phyloP scores from a whole-genome alignment of 2,329 filamentous ascomycete species.

The Venturia pyrina region DNA sequence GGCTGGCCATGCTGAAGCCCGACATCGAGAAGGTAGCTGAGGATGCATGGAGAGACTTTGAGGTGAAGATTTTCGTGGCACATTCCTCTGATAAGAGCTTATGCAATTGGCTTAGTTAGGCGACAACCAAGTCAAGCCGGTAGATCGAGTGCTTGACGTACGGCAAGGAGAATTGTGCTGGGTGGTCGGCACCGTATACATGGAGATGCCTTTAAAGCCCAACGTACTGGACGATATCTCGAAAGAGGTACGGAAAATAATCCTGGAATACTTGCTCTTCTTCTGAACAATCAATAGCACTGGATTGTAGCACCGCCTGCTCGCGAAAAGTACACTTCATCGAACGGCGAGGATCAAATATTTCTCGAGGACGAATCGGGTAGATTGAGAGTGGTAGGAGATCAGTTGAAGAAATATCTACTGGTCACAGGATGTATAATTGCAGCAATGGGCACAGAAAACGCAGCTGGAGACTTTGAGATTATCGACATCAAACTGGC shows the following conservation, averaged over 20 bases:
- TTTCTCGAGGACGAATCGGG: slow-evolving; percentile 97
- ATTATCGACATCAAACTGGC: slow-evolving; percentile 83
- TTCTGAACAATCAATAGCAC: slow-evolving; percentile 44
- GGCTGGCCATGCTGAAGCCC: slow-evolving; percentile 78
- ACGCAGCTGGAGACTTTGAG: slow-evolving; percentile 82
- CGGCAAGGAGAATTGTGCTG: slow-evolving; percentile 92
- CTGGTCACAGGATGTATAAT: slow-evolving; percentile 90
- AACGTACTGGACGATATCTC: slow-evolving; percentile 92
- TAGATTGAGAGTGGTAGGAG: slow-evolving; percentile 68
- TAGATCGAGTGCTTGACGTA: slow-evolving; percentile 88
- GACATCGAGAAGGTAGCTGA: slow-evolving; percentile 64
- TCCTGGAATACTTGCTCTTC: neutral
- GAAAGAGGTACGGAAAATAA: slow-evolving; percentile 56
- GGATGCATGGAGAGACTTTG: slow-evolving; percentile 67
- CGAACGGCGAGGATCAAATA: slow-evolving; percentile 48
- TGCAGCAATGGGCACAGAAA: slow-evolving; percentile 91
- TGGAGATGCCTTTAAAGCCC: slow-evolving; percentile 94
- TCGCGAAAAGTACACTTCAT: slow-evolving; percentile 64
- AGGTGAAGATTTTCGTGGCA: slow-evolving; percentile 28
- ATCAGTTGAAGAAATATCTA: slow-evolving; percentile 54
- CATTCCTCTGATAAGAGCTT: slow-evolving; percentile 3
- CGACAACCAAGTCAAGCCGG: slow-evolving; percentile 62
- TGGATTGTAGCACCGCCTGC: slow-evolving; percentile 79
- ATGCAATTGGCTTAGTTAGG: slow-evolving; percentile 46
- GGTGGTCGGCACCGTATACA: slow-evolving; percentile 90